These are phyloP conservation scores for Stevia rebaudiana DNA, from an alignment of 140 eudicot species.

Conservation along the genomic window DNA sequence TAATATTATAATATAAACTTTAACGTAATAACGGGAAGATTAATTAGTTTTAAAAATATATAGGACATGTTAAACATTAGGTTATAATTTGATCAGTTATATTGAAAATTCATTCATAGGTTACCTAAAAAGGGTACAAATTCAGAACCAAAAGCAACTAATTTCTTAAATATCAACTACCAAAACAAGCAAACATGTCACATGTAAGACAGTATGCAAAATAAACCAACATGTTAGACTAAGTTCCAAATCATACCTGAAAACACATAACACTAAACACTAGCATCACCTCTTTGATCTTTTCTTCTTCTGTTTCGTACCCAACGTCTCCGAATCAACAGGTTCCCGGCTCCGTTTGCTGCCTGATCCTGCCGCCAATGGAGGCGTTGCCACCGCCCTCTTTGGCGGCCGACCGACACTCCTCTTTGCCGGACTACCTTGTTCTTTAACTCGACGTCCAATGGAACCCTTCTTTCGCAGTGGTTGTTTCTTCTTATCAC, in stretches of 20 bases:
- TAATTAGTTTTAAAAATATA: too few relatives aligned
- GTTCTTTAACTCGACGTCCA: conserved; percentile 37
- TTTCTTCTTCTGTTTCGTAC: conserved; percentile 45
- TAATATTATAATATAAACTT: too few relatives aligned
- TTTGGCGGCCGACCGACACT: conserved; percentile 61
- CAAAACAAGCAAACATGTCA: conserved; percentile 29
- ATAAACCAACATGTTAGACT: conserved; percentile 28
- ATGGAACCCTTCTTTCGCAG: conserved; percentile 18
- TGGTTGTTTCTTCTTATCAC: conserved; percentile 40
- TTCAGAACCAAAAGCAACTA: conserved; percentile 13
- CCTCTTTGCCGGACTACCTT: conserved; percentile 47
- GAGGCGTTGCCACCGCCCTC: conserved; percentile 42
- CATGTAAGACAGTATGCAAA: conserved; percentile 7
- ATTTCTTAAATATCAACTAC: conserved; percentile 26
- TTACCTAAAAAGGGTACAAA: conserved; percentile 23
- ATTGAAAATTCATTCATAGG: conserved; percentile 2
- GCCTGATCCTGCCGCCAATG: conserved; percentile 23
- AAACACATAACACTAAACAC: conserved; percentile 20
- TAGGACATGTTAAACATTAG: too few relatives aligned
- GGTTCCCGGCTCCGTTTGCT: conserved; percentile 46
- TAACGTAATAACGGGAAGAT: too few relatives aligned
- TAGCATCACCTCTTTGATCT: conserved; percentile 45
- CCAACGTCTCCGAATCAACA: conserved; percentile 31
- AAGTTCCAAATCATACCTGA: conserved; percentile 22
- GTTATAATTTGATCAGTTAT: not conserved